phyloP scores from a whole-genome alignment of 2,329 filamentous ascomycete species.

The Penicillium sumatraense region DNA sequence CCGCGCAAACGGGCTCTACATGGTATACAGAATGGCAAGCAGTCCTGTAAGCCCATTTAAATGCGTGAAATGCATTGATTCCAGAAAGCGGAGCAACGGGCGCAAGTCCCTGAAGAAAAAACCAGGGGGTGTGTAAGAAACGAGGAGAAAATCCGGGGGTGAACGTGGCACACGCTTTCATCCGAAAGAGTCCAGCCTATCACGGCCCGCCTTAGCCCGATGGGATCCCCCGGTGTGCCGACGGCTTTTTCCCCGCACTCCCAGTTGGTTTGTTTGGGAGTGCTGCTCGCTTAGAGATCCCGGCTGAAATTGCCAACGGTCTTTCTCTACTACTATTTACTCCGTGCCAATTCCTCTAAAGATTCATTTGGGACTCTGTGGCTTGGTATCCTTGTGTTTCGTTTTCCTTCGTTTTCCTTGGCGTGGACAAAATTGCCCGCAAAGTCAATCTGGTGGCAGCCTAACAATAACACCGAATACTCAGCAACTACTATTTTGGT shows the following conservation, averaged over 20 bases:
- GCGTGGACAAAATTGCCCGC: no score
- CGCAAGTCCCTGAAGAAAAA: not conserved
- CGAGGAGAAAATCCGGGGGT: constrained; percentile 2
- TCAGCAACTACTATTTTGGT: no score
- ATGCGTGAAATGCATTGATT: not conserved
- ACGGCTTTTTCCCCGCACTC: not conserved
- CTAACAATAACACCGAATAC: no score
- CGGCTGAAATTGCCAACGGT: not conserved
- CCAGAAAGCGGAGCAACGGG: not conserved
- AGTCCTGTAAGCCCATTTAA: not conserved
- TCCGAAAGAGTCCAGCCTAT: constrained; percentile 9
- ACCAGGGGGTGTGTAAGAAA: not conserved
- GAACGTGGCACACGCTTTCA: not conserved
- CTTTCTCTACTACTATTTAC: no score
- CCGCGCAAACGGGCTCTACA: not conserved
- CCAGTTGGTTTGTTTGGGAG: not conserved
- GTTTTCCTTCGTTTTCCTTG: no score
- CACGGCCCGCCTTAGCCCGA: constrained; percentile 12
- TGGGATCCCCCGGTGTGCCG: constrained; percentile 5
- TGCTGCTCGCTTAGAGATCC: not conserved
- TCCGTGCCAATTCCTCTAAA: not conserved
- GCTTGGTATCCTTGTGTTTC: not conserved
- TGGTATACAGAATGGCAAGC: not conserved
- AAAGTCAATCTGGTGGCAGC: no score
- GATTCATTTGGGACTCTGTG: not conserved